Percentiles rank a stretch among this genome's conserved stretches.
Evolutionary conservation across 2,329 filamentous ascomycete genomes (phyloP).

Genomic region (Colletotrichum lupini): DNA sequence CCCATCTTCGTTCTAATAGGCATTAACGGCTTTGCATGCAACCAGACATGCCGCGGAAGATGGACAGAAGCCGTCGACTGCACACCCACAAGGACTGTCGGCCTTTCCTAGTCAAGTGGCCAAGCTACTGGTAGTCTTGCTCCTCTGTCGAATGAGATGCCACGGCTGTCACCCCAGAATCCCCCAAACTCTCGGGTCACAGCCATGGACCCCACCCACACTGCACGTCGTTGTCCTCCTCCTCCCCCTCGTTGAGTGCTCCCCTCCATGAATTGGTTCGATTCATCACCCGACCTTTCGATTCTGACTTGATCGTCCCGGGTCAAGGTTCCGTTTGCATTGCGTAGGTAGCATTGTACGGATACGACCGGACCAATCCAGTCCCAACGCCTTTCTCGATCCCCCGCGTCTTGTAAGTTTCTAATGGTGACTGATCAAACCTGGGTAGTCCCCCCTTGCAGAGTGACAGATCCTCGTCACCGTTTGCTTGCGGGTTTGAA

Average conservation of each 20-base stretch:
- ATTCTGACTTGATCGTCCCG: conserved; percentile 13
- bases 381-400: not conserved
- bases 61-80: not conserved
- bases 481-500: conserved; percentile 6
- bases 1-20: not conserved
- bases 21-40: no score
- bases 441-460: not conserved
- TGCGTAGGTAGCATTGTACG: not conserved
- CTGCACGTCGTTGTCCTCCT: not conserved
- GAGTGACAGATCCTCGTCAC: conserved; percentile 11
- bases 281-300: conserved; percentile 26
- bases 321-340: conserved; percentile 20
- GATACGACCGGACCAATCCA: conserved; percentile 16
- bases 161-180: conserved; percentile 8
- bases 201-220: conserved; percentile 25
- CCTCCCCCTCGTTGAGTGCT: no score
- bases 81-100: not conserved
- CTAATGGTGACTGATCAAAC: not conserved
- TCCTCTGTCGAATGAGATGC: conserved; percentile 2
- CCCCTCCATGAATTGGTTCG: conserved; percentile 5
- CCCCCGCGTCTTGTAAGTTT: not conserved
- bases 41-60: no score
- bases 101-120: not conserved
- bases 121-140: not conserved
- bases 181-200: conserved; percentile 24